Evolutionary conservation across 2,329 filamentous ascomycete genomes (phyloP).

Genomic region (Graphilbum fragrans): DNA sequence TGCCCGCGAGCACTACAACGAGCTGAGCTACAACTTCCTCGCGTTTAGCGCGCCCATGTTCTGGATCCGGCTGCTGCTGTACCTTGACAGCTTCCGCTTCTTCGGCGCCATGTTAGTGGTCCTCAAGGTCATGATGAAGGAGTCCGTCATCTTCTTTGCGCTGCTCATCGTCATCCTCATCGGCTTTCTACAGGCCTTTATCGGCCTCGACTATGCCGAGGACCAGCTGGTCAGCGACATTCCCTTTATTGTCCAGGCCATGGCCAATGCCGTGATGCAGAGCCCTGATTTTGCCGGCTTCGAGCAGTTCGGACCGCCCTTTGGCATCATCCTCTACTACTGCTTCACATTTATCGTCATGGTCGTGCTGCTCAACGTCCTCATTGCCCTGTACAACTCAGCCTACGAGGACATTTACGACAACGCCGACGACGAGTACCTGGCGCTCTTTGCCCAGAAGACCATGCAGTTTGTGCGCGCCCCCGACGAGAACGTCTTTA

Average conservation of each 20-base stretch:
- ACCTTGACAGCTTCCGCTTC: constrained; percentile 87
- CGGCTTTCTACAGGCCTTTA: constrained; percentile 86
- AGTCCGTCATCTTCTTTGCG: constrained; percentile 92
- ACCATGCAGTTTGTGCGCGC: constrained; percentile 95
- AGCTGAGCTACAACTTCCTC: constrained; percentile 84
- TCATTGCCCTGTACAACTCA: constrained; percentile 94
- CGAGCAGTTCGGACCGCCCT: constrained; percentile 82
- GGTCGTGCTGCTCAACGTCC: constrained; percentile 77
- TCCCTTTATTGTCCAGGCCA: constrained; percentile 63
- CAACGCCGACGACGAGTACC: constrained; percentile 89
- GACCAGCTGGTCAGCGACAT: constrained; percentile 57
- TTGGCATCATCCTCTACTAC: constrained; percentile 93
- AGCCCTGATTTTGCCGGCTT: constrained; percentile 83
- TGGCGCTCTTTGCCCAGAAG: constrained; percentile 85
- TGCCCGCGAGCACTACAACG: constrained; percentile 53
- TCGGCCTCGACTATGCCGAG: constrained; percentile 79
- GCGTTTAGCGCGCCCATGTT: constrained; percentile 94
- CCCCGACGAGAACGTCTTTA: constrained; percentile 96
- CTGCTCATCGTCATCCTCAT: constrained; percentile 72
- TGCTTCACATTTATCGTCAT: constrained; percentile 93
- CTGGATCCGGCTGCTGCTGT: constrained; percentile 84
- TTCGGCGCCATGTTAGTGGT: constrained; percentile 98
- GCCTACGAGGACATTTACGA: constrained; percentile 92
- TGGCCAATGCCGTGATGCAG: constrained; percentile 86
- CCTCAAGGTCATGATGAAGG: constrained; percentile 88